Conservation (phyloP, 306 rosid species). For the Prunus armeniaca region DNA sequence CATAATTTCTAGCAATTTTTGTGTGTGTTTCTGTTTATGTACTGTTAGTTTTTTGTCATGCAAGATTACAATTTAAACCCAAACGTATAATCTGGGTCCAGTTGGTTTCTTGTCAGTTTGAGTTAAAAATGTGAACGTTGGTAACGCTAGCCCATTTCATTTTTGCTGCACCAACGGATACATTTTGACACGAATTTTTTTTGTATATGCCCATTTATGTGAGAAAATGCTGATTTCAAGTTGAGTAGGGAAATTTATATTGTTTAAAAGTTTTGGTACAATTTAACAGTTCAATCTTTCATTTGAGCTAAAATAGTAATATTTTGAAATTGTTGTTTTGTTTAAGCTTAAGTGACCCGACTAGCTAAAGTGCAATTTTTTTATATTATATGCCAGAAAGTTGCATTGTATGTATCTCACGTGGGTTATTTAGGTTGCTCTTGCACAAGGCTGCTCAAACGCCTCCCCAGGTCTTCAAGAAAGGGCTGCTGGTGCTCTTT, state of each 20-base stretch:
- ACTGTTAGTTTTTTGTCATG: neutral
- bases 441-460: slow-evolving; percentile 94
- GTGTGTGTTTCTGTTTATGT: neutral
- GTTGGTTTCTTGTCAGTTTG: neutral
- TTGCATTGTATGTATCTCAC: slow-evolving; percentile 19
- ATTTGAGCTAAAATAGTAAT: neutral
- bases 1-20: neutral
- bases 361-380: neutral
- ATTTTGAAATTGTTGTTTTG: neutral
- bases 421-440: slow-evolving; percentile 75
- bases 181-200: neutral
- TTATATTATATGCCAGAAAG: slow-evolving; percentile 7
- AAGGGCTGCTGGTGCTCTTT: slow-evolving; percentile 99
- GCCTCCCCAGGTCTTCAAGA: slow-evolving; percentile 99
- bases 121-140: neutral
- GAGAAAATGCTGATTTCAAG: neutral
- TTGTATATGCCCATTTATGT: neutral
- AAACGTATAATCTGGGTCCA: neutral
- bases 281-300: neutral
- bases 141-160: neutral
- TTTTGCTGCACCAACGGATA: neutral
- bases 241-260: neutral
- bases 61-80: neutral
- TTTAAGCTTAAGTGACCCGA: neutral
- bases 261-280: neutral